Base-by-base conservation (phyloP, 176 grass and related monocot species). In the Themeda triandra region DNA sequence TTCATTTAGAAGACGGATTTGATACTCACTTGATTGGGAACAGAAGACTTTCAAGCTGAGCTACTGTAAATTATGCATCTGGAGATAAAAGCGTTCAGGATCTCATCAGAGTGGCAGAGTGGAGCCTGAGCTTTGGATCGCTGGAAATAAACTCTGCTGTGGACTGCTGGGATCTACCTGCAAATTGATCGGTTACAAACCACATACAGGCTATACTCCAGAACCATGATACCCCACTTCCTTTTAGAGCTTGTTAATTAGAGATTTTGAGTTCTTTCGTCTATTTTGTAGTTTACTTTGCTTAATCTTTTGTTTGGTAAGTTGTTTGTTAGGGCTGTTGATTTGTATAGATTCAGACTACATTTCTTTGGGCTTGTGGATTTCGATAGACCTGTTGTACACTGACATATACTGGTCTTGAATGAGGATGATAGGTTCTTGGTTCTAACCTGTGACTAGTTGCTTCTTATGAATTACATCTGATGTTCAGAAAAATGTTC, bases 321-420 rank as follows among this genome's bases (percentile, higher is more conserved):
- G 69, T 76, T 83, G 30, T 78, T 77, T 75, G 58, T 49, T 85
- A 88, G 83, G 40, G 81, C 77, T 81, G 76, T 79, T 68, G 40
- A 79, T 88, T 53, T 80, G 82, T 80, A 89, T 59, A 77, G 79
- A 80, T 94, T 84, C 62, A 79, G 66, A 42, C 29, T 40, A 39
- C 51, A 79, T 75, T 70, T 92, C 15, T 53, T 83, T 79, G 39
- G 29, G 63, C 17, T 80, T 84, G 44, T 69, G 76, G 18, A 56
- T 71, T 77, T 85, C 27, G 33, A 73, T 17, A 48, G 71, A 41
- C 39, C 53, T 21, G 66, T 66, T 87, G 76, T 83, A 88, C 68
- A 62, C 13, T 80, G 53, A 41, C 72, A 69, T 85, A 65, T 87
- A 37, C 76, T 87, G 56, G 14, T 69, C 35, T 69, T 15, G 11